Conservation (phyloP, 2,329 filamentous ascomycete species). For the Pseudogymnoascus sp. region DNA sequence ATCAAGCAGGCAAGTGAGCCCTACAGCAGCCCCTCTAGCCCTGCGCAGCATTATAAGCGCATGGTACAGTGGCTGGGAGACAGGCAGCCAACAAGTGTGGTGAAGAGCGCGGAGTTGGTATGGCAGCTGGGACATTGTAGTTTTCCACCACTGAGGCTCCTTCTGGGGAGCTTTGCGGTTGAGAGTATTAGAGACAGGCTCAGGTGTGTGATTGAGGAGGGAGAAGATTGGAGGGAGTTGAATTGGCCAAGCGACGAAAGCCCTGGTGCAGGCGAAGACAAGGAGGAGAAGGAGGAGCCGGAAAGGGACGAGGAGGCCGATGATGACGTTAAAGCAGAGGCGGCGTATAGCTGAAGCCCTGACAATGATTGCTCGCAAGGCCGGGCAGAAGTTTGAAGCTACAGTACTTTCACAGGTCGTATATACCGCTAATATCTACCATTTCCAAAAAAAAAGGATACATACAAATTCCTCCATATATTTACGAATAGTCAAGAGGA, state of each 20-base stretch:
- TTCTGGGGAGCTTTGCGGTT: constrained; percentile 90
- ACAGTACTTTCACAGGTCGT: background rate
- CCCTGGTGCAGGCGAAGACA: constrained; percentile 9
- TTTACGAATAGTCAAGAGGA: background rate
- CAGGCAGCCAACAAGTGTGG: constrained; percentile 81
- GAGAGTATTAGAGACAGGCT: constrained; percentile 89
- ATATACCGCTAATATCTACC: background rate
- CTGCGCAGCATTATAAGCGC: constrained; percentile 77
- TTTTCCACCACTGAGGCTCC: constrained; percentile 78
- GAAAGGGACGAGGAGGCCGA: constrained; percentile 9
- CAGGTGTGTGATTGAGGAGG: constrained; percentile 85
- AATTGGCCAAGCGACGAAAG: constrained; percentile 39
- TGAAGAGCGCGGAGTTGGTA: constrained; percentile 86
- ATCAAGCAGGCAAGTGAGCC: constrained; percentile 78
- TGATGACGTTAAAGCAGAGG: background rate
- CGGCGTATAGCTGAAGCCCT: background rate
- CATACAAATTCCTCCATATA: background rate
- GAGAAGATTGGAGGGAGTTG: constrained; percentile 86
- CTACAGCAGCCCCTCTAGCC: constrained; percentile 69
- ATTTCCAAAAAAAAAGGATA: background rate
- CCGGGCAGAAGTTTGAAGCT: background rate
- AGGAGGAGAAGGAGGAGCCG: constrained; percentile 3
- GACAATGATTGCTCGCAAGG: background rate
- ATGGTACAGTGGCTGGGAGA: constrained; percentile 95
- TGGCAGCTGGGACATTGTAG: constrained; percentile 93